Evolutionary conservation across 352 stramenopile species (phyloP).

Genomic region (Pythium plurisporium): DNA sequence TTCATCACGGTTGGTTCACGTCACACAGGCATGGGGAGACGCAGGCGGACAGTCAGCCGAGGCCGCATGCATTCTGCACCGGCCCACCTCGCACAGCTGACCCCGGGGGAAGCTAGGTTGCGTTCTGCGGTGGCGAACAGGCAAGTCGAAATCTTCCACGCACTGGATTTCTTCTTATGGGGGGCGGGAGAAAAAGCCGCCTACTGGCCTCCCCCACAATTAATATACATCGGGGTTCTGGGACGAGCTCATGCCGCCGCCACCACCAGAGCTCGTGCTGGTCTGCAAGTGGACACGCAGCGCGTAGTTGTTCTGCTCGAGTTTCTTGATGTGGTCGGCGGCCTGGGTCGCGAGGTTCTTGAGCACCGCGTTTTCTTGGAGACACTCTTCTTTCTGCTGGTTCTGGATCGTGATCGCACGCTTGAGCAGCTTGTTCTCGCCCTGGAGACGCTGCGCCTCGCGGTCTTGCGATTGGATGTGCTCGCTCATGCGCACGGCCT

Average conservation of each 20-base stretch:
- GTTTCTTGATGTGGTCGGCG: slow-evolving; percentile 80
- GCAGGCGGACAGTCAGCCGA: too few relatives aligned
- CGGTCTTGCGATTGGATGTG: slow-evolving; percentile 36
- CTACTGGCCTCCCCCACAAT: neutral
- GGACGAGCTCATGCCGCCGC: slow-evolving; percentile 18
- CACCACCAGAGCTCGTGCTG: slow-evolving; percentile 41
- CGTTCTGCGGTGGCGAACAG: too few relatives aligned
- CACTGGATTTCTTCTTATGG: too few relatives aligned
- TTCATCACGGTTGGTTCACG: slow-evolving; percentile 8
- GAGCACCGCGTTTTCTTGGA: slow-evolving; percentile 69
- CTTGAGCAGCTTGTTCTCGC: slow-evolving; percentile 85
- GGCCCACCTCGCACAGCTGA: too few relatives aligned
- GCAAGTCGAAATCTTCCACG: too few relatives aligned
- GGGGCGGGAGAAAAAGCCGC: too few relatives aligned
- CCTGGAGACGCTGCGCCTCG: slow-evolving; percentile 55
- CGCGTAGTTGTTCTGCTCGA: slow-evolving; percentile 87
- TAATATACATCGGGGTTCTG: slow-evolving; percentile 73
- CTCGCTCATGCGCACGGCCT: slow-evolving; percentile 46
- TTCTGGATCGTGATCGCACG: slow-evolving; percentile 83
- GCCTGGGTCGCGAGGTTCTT: slow-evolving; percentile 71
- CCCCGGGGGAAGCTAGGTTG: too few relatives aligned
- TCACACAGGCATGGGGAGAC: neutral
- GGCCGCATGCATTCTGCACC: too few relatives aligned
- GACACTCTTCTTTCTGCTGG: slow-evolving; percentile 81
- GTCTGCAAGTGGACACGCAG: slow-evolving; percentile 82